A percentile compares a stretch with the other conserved stretches of the same genome.
Conservation (phyloP, 306 rosid genomes). For the Quercus agrifolia region DNA sequence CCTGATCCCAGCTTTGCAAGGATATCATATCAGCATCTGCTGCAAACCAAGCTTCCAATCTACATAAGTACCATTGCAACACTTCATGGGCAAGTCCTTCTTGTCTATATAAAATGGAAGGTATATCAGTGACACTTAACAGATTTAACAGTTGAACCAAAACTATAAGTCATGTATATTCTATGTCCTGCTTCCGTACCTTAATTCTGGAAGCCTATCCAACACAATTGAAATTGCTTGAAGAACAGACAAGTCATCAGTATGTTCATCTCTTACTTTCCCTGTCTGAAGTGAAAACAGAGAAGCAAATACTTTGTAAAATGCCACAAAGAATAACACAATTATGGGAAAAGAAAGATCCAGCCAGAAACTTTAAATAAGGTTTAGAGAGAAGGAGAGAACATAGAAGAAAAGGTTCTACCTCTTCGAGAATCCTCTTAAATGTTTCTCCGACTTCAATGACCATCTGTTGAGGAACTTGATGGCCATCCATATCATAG, state of each 20-base stretch:
- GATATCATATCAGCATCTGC: conserved; percentile 83
- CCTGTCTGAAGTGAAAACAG: conserved; percentile 41
- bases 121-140: conserved; percentile 3
- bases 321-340: conserved; percentile 1
- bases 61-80: conserved; percentile 72
- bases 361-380: not conserved
- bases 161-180: not conserved
- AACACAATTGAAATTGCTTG: conserved; percentile 62
- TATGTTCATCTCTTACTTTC: conserved; percentile 65
- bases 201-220: conserved; percentile 56
- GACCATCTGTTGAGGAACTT: conserved; percentile 70
- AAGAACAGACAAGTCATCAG: conserved; percentile 59
- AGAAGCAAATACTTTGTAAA: conserved; percentile 12
- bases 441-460: conserved; percentile 67
- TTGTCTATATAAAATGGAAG: conserved; percentile 40
- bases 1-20: conserved; percentile 78
- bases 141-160: conserved; percentile 9
- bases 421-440: conserved; percentile 67
- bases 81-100: conserved; percentile 68
- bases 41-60: conserved; percentile 91
- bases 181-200: conserved; percentile 26
- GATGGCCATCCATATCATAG: conserved; percentile 56
- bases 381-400: not conserved
- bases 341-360: not conserved
- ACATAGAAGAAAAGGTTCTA: conserved; percentile 16